phyloP scores from a whole-genome alignment of 2,329 filamentous ascomycete species.

The Bipolaris zeicola region DNA sequence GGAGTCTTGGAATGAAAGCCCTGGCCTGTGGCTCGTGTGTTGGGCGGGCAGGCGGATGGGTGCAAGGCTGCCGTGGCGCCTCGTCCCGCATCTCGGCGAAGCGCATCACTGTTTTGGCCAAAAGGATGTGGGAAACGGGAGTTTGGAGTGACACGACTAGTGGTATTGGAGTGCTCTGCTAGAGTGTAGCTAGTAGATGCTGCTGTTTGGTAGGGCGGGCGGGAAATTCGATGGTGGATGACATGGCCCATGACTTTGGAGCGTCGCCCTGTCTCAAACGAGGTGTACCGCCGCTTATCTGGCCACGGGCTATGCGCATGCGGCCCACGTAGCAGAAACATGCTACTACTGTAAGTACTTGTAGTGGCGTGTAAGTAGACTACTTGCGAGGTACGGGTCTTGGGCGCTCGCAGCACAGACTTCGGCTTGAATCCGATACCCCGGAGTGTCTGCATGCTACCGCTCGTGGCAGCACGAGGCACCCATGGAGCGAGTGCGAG shows the following conservation, averaged over 20 bases:
- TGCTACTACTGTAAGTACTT: background rate
- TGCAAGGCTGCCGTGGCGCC: constrained; percentile 10
- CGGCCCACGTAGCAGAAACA: constrained; percentile 7
- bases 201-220: background rate
- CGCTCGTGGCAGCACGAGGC: constrained; percentile 11
- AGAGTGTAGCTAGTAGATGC: too few species aligned
- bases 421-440: constrained; percentile 5
- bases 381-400: background rate
- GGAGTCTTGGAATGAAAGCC: too few species aligned
- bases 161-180: too few species aligned
- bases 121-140: constrained; percentile 3
- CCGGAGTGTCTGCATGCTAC: constrained; percentile 8
- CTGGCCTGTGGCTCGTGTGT: too few species aligned
- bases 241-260: constrained; percentile 4
- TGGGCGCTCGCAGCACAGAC: background rate
- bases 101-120: constrained; percentile 6
- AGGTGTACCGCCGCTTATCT: constrained; percentile 7
- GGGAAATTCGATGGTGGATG: background rate
- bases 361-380: background rate
- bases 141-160: background rate
- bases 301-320: background rate
- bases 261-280: constrained; percentile 10
- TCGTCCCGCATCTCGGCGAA: constrained; percentile 18
- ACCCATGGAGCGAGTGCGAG: background rate
- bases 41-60: background rate